These are phyloP conservation scores for Colletotrichum euphorbiae DNA, from an alignment of 2,329 filamentous ascomycete species.

Conservation along the genomic window DNA sequence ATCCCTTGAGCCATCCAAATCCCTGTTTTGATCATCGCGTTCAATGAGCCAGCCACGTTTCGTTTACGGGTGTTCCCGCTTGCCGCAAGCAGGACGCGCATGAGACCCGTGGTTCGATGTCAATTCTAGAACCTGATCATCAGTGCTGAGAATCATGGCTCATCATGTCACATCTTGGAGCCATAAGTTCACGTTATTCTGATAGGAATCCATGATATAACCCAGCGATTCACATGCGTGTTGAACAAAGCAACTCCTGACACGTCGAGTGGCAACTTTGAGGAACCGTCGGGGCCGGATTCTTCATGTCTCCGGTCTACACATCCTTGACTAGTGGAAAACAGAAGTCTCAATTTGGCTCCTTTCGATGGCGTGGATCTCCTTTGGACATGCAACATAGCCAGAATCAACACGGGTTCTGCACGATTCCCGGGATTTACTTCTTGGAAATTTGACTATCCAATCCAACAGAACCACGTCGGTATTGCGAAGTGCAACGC, in stretches of 20 bases:
- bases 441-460: background rate
- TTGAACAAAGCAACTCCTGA: background rate
- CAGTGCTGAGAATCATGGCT: background rate
- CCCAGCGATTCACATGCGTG: background rate
- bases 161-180: background rate
- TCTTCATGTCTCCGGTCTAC: background rate
- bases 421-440: background rate
- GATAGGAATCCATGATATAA: background rate
- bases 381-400: background rate
- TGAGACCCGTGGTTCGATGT: conserved; percentile 6
- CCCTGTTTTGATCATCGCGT: background rate
- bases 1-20: background rate
- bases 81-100: conserved; percentile 13
- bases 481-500: background rate
- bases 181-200: background rate
- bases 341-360: background rate
- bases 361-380: conserved; percentile 2
- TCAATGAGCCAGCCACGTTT: conserved; percentile 6
- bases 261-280: conserved; percentile 11
- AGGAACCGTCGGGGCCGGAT: background rate
- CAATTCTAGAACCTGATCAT: background rate
- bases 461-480: conserved; percentile 13
- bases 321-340: conserved; percentile 12
- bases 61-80: conserved; percentile 22
- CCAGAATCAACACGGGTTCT: background rate